phyloP scores from a whole-genome alignment of 345 rosid species.

The Murraya paniculata region DNA sequence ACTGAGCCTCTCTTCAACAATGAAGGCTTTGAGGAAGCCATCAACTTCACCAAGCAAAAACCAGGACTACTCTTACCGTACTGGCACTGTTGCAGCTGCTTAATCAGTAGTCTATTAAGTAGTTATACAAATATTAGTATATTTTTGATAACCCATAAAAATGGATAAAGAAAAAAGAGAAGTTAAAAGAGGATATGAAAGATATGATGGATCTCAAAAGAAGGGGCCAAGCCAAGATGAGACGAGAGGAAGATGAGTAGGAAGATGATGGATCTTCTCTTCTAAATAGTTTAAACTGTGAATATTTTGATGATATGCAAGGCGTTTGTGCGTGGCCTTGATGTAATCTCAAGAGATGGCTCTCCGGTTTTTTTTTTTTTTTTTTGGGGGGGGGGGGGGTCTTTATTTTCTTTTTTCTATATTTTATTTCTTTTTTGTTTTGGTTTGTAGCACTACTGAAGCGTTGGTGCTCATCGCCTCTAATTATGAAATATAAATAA shows the following conservation, averaged over 20 bases:
- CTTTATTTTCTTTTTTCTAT: not conserved
- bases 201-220: conserved; percentile 6
- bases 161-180: not conserved
- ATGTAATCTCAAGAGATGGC: conserved; percentile 17
- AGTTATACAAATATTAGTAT: not conserved
- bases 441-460: too few relatives aligned
- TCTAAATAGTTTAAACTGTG: conserved; percentile 8
- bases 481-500: too few relatives aligned
- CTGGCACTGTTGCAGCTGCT: conserved; percentile 52
- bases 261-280: not conserved
- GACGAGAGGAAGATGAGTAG: not conserved
- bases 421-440: too few relatives aligned
- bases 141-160: not conserved
- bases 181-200: not conserved
- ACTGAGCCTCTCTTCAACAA: conserved; percentile 56
- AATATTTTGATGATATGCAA: conserved; percentile 7
- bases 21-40: conserved; percentile 49
- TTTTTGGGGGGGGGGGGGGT: not conserved
- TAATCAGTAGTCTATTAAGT: not conserved
- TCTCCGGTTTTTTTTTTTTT: not conserved
- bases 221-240: conserved; percentile 24
- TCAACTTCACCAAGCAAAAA: conserved; percentile 36
- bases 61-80: conserved; percentile 28
- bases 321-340: conserved; percentile 13
- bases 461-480: too few relatives aligned